Conservation (phyloP, 2,329 filamentous ascomycete genomes). For the Fulvia fulva region DNA sequence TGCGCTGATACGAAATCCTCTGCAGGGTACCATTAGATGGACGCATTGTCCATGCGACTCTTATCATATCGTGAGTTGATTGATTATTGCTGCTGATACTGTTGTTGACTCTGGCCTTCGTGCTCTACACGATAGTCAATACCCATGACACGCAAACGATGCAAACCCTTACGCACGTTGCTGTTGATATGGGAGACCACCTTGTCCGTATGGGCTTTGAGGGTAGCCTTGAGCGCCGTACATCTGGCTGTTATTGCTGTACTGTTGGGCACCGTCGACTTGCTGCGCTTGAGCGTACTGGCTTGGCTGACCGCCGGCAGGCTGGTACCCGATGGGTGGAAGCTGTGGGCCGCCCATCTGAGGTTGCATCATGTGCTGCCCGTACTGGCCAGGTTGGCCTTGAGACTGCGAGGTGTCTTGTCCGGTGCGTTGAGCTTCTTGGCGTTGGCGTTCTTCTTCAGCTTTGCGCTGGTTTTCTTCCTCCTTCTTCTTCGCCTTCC, state of each 20-base stretch:
- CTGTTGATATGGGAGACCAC: conserved; percentile 45
- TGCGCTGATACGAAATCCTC: conserved; percentile 12
- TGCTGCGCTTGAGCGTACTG: conserved; percentile 46
- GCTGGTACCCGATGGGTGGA: conserved; percentile 50
- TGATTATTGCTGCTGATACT: conserved; percentile 23
- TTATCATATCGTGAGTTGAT: neutral
- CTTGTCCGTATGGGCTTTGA: conserved; percentile 47
- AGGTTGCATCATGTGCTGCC: conserved; percentile 44
- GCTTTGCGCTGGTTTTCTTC: conserved; percentile 87
- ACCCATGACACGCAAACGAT: conserved; percentile 11
- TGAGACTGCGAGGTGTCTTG: conserved; percentile 49
- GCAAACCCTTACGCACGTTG: conserved; percentile 31
- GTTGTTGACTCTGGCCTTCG: conserved; percentile 16
- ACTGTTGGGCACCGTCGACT: conserved; percentile 49
- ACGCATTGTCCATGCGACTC: conserved; percentile 1
- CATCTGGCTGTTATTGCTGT: conserved; percentile 40
- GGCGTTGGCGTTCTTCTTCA: conserved; percentile 77
- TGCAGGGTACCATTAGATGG: conserved; percentile 3
- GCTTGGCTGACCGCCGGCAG: conserved; percentile 41
- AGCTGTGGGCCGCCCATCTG: conserved; percentile 47
- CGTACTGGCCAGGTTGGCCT: conserved; percentile 46
- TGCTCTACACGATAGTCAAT: conserved; percentile 22
- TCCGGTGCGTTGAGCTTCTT: conserved; percentile 55
- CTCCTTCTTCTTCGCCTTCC: conserved; percentile 99
- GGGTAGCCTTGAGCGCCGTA: conserved; percentile 49